phyloP scores from a whole-genome alignment of 169 alveolate genomes.

The Plasmodium ovale region DNA sequence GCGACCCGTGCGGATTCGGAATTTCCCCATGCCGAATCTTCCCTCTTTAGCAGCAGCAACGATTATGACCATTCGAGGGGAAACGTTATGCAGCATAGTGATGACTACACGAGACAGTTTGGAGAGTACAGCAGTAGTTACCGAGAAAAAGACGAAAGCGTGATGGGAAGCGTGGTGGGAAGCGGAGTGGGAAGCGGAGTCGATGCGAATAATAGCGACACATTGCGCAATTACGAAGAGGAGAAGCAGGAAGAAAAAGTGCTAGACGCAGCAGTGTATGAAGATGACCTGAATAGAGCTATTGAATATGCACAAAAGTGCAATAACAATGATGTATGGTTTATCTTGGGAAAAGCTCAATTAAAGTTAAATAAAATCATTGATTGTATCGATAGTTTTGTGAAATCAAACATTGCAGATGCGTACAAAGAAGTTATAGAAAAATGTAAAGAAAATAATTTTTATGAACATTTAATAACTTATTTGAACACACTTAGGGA shows the following conservation, averaged over 20 bases:
- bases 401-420: slow-evolving; percentile 78
- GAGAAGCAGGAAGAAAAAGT: neutral
- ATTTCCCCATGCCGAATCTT: neutral
- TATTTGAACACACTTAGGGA: slow-evolving; percentile 79
- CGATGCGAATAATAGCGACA: neutral
- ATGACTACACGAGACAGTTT: slow-evolving; percentile 1
- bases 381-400: slow-evolving; percentile 96
- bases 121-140: slow-evolving; percentile 7
- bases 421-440: slow-evolving; percentile 75
- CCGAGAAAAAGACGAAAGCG: slow-evolving; percentile 1
- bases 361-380: slow-evolving; percentile 88
- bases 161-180: neutral
- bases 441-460: slow-evolving; percentile 77
- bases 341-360: slow-evolving; percentile 96
- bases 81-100: slow-evolving; percentile 7
- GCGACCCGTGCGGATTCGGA: neutral
- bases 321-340: slow-evolving; percentile 93
- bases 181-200: neutral
- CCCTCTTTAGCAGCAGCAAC: slow-evolving; percentile 8
- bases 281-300: slow-evolving; percentile 89
- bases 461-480: slow-evolving; percentile 80
- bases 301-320: slow-evolving; percentile 88
- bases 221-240: neutral
- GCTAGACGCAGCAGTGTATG: slow-evolving; percentile 34
- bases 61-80: neutral